Percentiles rank a stretch among this genome's conserved stretches.
Conservation (phyloP, 129 eudicot genomes). For the Kitagawia praeruptora region DNA sequence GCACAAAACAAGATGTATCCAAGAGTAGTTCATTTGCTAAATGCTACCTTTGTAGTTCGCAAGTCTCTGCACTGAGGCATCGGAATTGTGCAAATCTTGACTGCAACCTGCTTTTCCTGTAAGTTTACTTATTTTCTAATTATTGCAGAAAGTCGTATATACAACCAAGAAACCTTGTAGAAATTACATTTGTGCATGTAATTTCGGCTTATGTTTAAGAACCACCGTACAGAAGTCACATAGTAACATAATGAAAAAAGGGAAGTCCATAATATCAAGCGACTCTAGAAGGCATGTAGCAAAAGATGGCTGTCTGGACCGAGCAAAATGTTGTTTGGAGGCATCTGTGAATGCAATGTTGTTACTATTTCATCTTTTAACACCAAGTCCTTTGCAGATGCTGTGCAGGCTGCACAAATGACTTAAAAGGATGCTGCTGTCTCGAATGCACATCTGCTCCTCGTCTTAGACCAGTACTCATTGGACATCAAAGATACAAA, state of each 20-base stretch:
- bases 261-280: not conserved
- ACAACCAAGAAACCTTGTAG: not conserved
- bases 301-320: not conserved
- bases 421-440: conserved; percentile 79
- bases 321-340: not conserved
- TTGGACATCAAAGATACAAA: conserved; percentile 65
- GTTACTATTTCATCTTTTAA: not conserved
- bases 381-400: conserved; percentile 40
- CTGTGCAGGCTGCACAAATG: conserved; percentile 53
- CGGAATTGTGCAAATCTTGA: conserved; percentile 95
- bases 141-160: not conserved
- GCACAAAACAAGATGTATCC: conserved; percentile 15
- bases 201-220: not conserved
- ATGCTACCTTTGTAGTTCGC: conserved; percentile 76
- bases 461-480: conserved; percentile 69
- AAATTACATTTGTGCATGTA: not conserved
- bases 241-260: not conserved
- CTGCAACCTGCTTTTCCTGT: conserved; percentile 90
- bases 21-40: conserved; percentile 47
- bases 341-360: not conserved
- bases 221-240: not conserved
- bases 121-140: conserved; percentile 24
- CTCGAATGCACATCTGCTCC: conserved; percentile 57
- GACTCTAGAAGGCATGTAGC: not conserved
- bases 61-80: conserved; percentile 79